A percentile compares a stretch with the other conserved stretches of the same genome.
phyloP scores from a whole-genome alignment of 106 monocot genomes.

The Agapanthus africanus region DNA sequence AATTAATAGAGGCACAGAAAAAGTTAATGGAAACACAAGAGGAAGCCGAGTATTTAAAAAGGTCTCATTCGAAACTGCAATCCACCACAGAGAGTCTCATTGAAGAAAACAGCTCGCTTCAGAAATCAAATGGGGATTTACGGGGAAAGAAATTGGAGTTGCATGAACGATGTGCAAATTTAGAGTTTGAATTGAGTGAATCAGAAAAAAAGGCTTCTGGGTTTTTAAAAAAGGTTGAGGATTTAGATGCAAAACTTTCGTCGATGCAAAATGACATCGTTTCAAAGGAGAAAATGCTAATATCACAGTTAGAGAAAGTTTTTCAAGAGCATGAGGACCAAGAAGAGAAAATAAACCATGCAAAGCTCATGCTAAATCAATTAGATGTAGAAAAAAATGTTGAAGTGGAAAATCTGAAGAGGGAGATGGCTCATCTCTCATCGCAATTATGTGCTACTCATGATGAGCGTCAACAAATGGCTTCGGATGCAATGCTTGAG shows the following conservation, averaged over 20 bases:
- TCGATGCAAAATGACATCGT: conserved; percentile 57
- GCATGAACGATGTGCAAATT: conserved; percentile 45
- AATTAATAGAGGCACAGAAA: conserved; percentile 62
- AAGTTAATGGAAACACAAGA: conserved; percentile 44
- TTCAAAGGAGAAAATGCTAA: conserved; percentile 51
- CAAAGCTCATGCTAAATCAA: conserved; percentile 36
- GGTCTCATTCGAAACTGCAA: conserved; percentile 61
- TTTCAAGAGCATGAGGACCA: conserved; percentile 56
- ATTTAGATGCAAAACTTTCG: conserved; percentile 54
- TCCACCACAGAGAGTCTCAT: conserved; percentile 55
- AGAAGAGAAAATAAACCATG: conserved; percentile 45
- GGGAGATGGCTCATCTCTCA: conserved; percentile 49
- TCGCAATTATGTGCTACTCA: conserved; percentile 49
- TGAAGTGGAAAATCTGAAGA: conserved; percentile 70
- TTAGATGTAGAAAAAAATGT: conserved; percentile 47
- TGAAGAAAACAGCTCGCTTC: conserved; percentile 72
- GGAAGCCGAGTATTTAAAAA: conserved; percentile 54
- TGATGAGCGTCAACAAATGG: conserved; percentile 43
- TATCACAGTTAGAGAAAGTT: conserved; percentile 50
- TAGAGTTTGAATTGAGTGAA: conserved; percentile 58
- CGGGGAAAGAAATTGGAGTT: conserved; percentile 71
- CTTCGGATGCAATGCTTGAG: conserved; percentile 53
- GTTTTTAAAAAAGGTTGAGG: conserved; percentile 34
- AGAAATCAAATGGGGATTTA: conserved; percentile 49
- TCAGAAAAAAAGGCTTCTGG: conserved; percentile 39